These are phyloP conservation scores for Lactifluus volemus DNA, from an alignment of 768 basidiomycete species.

Conservation along the genomic window DNA sequence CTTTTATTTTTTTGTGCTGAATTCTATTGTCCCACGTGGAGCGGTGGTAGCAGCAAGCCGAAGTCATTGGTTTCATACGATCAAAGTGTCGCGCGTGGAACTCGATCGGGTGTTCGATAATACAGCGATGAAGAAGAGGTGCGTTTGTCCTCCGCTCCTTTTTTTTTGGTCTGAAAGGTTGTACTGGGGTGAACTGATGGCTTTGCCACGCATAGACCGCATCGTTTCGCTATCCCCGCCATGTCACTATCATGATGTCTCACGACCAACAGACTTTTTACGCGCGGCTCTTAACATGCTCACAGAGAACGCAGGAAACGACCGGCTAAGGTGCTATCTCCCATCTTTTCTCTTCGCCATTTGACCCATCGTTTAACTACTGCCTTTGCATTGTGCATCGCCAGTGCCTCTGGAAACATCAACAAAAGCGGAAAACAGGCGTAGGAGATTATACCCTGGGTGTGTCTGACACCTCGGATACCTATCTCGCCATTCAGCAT, in stretches of 20 bases:
- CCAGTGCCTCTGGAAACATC: conserved; percentile 49
- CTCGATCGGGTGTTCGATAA: conserved; percentile 71
- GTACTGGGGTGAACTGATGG: background rate
- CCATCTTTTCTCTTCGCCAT: background rate
- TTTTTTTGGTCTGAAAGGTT: no score
- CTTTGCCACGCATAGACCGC: conserved; percentile 43
- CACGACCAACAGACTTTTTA: no score
- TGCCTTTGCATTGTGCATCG: background rate
- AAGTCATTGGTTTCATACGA: conserved; percentile 84
- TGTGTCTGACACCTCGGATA: conserved; percentile 56
- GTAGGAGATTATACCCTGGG: conserved; percentile 53
- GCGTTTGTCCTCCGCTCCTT: conserved; percentile 17
- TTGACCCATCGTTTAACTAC: conserved; percentile 5
- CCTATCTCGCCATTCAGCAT: conserved; percentile 66
- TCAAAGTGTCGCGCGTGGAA: conserved; percentile 65
- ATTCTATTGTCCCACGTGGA: background rate
- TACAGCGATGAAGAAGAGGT: conserved; percentile 73
- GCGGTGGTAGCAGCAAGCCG: conserved; percentile 44
- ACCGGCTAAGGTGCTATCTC: conserved; percentile 65
- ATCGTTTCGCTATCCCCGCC: conserved; percentile 75
- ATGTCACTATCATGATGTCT: conserved; percentile 61
- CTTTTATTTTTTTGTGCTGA: background rate
- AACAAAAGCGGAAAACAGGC: conserved; percentile 43
- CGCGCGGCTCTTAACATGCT: conserved; percentile 35
- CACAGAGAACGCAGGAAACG: conserved; percentile 36